Evolutionary conservation across 176 grass and related monocot species (phyloP).

Genomic region (Stipa capillata): DNA sequence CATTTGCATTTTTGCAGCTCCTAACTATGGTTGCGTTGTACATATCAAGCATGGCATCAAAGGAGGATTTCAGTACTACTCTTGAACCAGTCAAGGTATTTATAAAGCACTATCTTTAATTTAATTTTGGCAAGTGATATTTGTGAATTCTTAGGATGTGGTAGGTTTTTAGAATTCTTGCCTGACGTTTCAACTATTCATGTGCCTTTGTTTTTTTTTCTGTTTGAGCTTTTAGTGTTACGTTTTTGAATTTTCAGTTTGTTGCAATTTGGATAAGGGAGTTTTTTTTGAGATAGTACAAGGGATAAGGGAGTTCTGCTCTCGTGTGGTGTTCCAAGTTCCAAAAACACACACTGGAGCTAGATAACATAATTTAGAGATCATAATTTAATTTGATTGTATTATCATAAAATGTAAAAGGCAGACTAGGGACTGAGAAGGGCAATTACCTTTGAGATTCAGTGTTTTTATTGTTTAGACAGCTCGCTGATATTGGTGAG

Average conservation of each 20-base stretch:
- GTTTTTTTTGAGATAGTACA: too few species aligned
- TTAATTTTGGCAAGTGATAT: not conserved
- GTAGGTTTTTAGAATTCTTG: not conserved
- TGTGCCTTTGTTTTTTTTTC: not conserved
- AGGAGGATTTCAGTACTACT: not conserved
- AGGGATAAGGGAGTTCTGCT: too few species aligned
- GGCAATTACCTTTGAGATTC: not conserved
- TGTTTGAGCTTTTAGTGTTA: not conserved
- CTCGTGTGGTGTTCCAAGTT: not conserved
- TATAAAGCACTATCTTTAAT: not conserved
- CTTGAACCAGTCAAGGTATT: conserved; percentile 18
- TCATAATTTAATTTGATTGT: not conserved
- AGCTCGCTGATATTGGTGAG: not conserved
- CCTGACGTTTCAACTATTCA: not conserved
- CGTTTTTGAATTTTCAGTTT: not conserved
- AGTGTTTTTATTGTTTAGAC: not conserved
- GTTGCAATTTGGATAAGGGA: not conserved
- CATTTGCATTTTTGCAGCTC: not conserved
- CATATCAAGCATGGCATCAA: not conserved
- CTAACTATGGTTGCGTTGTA: not conserved
- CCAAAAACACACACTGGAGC: not conserved
- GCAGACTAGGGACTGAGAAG: not conserved
- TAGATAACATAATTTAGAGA: not conserved
- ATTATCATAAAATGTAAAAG: not conserved
- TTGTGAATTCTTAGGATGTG: not conserved